Evolutionary conservation across 2,329 filamentous ascomycete genomes (phyloP).

Genomic region (Diplodia sapinea): DNA sequence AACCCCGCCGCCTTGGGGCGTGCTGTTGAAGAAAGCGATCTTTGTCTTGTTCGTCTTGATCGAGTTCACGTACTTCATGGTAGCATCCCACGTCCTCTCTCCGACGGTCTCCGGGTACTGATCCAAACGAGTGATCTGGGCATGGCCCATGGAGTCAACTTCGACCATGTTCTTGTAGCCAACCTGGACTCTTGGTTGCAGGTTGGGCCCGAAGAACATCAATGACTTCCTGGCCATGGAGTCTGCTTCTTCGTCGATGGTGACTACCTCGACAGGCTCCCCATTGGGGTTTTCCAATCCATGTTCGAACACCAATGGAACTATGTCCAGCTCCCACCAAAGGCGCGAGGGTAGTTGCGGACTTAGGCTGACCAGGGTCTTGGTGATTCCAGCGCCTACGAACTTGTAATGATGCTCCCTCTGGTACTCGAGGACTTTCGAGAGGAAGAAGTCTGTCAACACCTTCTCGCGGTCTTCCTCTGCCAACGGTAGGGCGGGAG

Average conservation of each 20-base stretch:
- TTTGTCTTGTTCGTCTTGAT: slow-evolving; percentile 69
- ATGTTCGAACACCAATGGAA: slow-evolving; percentile 67
- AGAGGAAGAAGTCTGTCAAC: slow-evolving; percentile 65
- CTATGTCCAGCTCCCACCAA: slow-evolving; percentile 78
- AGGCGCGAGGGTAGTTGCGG: slow-evolving; percentile 71
- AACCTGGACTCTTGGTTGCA: slow-evolving; percentile 70
- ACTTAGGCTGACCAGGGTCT: slow-evolving; percentile 63
- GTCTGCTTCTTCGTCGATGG: slow-evolving; percentile 81
- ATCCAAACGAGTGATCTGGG: slow-evolving; percentile 62
- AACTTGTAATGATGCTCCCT: slow-evolving; percentile 73
- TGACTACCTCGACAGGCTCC: slow-evolving; percentile 47
- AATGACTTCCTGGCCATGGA: slow-evolving; percentile 81
- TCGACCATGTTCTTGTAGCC: slow-evolving; percentile 72
- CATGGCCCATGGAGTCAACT: slow-evolving; percentile 70
- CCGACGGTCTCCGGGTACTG: slow-evolving; percentile 68
- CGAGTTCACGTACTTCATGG: slow-evolving; percentile 66
- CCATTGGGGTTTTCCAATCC: slow-evolving; percentile 31
- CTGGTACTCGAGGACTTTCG: slow-evolving; percentile 64
- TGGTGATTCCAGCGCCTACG: slow-evolving; percentile 73
- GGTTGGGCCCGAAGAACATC: slow-evolving; percentile 74
- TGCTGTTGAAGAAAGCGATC: slow-evolving; percentile 80
- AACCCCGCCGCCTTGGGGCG: slow-evolving; percentile 81
- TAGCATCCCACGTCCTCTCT: slow-evolving; percentile 67
- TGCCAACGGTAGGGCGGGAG: slow-evolving; percentile 14
- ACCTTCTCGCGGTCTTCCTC: slow-evolving; percentile 34